These are phyloP conservation scores for Pichia sp. DNA, from an alignment of 1,139 yeast genomes.

Conservation along the genomic window DNA sequence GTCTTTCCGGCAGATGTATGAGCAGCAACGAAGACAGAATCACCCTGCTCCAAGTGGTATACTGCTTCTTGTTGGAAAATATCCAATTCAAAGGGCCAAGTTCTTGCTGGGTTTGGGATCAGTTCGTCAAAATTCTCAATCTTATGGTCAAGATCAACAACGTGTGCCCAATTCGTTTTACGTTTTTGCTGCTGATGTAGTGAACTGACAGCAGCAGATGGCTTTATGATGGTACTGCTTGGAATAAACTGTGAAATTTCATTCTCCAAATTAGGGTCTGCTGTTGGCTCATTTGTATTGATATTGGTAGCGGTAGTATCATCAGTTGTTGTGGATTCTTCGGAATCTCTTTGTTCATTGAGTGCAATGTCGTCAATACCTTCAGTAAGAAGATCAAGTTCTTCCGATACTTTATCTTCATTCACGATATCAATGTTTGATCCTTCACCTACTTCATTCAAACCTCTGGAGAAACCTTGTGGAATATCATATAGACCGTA, in stretches of 20 bases:
- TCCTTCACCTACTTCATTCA: slow-evolving; percentile 22
- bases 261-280: slow-evolving; percentile 10
- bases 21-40: slow-evolving; percentile 95
- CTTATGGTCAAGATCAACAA: slow-evolving; percentile 78
- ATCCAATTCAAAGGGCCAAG: slow-evolving; percentile 87
- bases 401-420: slow-evolving; percentile 10
- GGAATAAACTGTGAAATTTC: slow-evolving; percentile 80
- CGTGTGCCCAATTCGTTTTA: slow-evolving; percentile 86
- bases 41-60: slow-evolving; percentile 88
- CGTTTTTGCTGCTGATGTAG: slow-evolving; percentile 12
- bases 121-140: slow-evolving; percentile 79
- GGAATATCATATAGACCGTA: slow-evolving; percentile 78
- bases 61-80: slow-evolving; percentile 96
- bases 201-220: slow-evolving; percentile 18
- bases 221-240: slow-evolving; percentile 38
- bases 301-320: background rate
- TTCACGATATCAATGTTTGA: slow-evolving; percentile 4
- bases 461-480: slow-evolving; percentile 74
- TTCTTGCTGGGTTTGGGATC: slow-evolving; percentile 89
- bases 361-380: slow-evolving; percentile 5
- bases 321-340: background rate
- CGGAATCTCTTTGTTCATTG: slow-evolving; percentile 1
- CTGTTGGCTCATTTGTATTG: background rate
- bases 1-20: slow-evolving; percentile 99
- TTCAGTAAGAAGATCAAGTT: slow-evolving; percentile 14